phyloP scores from a whole-genome alignment of 495 filamentous ascomycete species.

The Aspergillus asperescens region DNA sequence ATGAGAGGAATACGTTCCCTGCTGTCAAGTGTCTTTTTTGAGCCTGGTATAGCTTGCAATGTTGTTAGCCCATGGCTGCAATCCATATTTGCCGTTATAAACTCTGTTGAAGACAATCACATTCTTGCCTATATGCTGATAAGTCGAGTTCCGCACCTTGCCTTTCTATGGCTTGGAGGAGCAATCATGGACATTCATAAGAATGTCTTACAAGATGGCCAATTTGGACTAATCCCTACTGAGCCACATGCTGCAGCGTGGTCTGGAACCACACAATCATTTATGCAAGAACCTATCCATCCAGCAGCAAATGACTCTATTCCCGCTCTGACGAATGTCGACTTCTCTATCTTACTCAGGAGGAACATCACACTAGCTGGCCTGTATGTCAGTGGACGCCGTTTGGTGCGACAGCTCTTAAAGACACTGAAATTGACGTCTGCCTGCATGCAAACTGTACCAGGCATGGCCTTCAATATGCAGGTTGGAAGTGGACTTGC shows the following conservation, averaged over 20 bases:
- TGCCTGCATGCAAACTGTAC: conserved; percentile 2
- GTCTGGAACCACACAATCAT: conserved; percentile 1
- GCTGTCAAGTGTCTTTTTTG: conserved; percentile 1
- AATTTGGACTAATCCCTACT: not conserved
- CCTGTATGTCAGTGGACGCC: not conserved
- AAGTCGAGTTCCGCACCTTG: conserved; percentile 5
- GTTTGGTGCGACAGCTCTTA: not conserved
- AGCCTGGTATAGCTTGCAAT: conserved; percentile 7
- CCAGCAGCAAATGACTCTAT: conserved; percentile 1
- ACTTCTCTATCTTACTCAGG: conserved; percentile 4
- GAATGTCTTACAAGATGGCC: not conserved
- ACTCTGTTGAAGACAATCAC: not conserved
- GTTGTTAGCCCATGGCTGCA: conserved; percentile 5
- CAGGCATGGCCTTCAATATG: conserved; percentile 1
- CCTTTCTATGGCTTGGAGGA: conserved; percentile 3
- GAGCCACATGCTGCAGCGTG: not conserved
- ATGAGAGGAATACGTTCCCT: conserved; percentile 1
- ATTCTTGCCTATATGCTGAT: conserved; percentile 5
- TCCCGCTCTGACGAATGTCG: conserved; percentile 1
- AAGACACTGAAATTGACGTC: conserved; percentile 4
- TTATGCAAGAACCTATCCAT: conserved; percentile 5
- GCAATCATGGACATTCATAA: not conserved
- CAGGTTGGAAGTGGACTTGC: conserved; percentile 5
- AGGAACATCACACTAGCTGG: conserved; percentile 1
- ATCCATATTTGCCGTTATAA: conserved; percentile 1